Base-by-base conservation (phyloP, 2,329 filamentous ascomycete species). In the Nothophoma quercina region DNA sequence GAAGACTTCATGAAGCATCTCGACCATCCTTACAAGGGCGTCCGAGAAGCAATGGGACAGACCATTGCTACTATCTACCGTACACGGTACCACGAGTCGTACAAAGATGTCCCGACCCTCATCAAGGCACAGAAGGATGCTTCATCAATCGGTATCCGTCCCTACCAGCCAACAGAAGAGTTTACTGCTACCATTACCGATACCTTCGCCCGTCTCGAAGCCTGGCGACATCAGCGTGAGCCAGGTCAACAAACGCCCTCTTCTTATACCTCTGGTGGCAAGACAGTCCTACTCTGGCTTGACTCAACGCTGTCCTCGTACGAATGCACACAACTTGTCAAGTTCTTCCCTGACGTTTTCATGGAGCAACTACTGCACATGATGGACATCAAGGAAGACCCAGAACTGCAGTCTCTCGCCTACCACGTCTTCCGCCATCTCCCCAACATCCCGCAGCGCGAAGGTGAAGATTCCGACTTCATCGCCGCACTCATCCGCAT, bases 311-410 rank as follows among this genome's bases (percentile, higher is more conserved):
- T 99, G 3, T 91, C 90, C 2, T 96, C 91, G 0, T 90, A 96
- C 59, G 95, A 98, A 72, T 99, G 95, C 75, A 96, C 87, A 0
- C 89, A 95, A 69, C 84, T 99, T 12, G 86, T 96, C 15, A 86
- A 88, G 3, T 98, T 97, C 83, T 98, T 99, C 79, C 89, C 92
- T 0, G 84, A 90, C 28, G 82, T 89, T 0, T 93, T 98, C 69
- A 95, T 96, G 73, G 90, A 95, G 65, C 90, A 97, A 72, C 84
- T 99, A 12, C 79, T 99, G 44, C 93, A 99, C 79, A 99, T 99
- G 95, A 99, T 99, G 93, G 95, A 99, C 69, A 91, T 99, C 72
- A 98, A 98, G 74, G 95, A 99, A 74, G 95, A 99, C 67, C 92
- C 91, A 0, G 96, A 99, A 74, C 83, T 99, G 2, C 96, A 97